Conservation (phyloP, 179 eudicot genomes). For the Nepenthes alata region DNA sequence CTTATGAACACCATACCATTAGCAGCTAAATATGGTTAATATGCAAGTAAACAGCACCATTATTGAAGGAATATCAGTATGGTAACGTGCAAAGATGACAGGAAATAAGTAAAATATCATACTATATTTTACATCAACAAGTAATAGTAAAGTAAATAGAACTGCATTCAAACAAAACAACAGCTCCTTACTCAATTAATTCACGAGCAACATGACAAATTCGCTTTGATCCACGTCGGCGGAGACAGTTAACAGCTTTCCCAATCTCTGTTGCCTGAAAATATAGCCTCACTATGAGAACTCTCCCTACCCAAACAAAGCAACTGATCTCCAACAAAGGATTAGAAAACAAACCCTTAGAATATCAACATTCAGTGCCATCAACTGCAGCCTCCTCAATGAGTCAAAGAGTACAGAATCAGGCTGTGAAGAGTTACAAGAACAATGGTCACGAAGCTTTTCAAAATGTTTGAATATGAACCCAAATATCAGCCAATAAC, state of each 20-base stretch:
- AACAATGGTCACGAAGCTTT: neutral
- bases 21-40: no score
- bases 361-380: constrained; percentile 63
- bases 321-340: no score
- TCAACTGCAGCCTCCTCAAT: constrained; percentile 70
- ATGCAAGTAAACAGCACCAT: no score
- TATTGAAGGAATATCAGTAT: no score
- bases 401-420: constrained; percentile 59
- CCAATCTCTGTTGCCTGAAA: constrained; percentile 72
- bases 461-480: no score
- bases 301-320: no score
- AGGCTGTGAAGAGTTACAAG: constrained; percentile 35
- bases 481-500: no score
- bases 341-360: constrained; percentile 41
- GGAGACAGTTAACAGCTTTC: constrained; percentile 46
- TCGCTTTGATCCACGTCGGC: constrained; percentile 41
- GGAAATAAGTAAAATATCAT: no score
- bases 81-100: no score
- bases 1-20: no score
- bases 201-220: constrained; percentile 38
- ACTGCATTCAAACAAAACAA: constrained; percentile 2
- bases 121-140: no score
- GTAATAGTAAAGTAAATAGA: no score
- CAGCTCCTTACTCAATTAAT: constrained; percentile 48
- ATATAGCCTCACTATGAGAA: neutral